phyloP scores from a whole-genome alignment of 1,284 basidiomycete species.

The Vanrija humicola region DNA sequence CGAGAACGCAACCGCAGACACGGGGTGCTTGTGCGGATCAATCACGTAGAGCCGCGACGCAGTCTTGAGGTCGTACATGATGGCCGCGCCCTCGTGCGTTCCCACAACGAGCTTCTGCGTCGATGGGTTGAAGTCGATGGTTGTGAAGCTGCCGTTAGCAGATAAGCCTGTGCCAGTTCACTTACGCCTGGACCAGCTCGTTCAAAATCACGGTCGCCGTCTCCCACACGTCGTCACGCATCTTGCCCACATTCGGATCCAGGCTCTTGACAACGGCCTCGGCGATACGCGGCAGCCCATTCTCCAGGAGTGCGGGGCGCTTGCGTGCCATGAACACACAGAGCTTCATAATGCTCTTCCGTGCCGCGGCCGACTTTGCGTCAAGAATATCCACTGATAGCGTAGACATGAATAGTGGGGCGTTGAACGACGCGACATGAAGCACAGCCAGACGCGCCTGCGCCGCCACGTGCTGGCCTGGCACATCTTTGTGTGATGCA shows the following conservation, averaged over 20 bases:
- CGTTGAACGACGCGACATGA: constrained; percentile 76
- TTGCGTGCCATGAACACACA: constrained; percentile 92
- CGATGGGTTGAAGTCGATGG: constrained; percentile 80
- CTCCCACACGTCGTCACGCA: constrained; percentile 81
- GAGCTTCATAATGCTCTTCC: constrained; percentile 86
- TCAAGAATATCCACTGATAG: constrained; percentile 85
- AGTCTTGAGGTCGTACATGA: constrained; percentile 96
- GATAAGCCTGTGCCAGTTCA: constrained; percentile 8
- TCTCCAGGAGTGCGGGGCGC: constrained; percentile 79
- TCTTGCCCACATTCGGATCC: constrained; percentile 79
- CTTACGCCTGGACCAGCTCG: constrained; percentile 81
- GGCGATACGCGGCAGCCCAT: constrained; percentile 79
- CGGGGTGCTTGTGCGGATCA: constrained; percentile 76
- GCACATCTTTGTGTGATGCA: constrained; percentile 71
- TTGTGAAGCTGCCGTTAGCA: constrained; percentile 66
- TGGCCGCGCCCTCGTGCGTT: constrained; percentile 84
- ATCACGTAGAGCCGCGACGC: constrained; percentile 91
- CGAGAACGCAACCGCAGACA: constrained; percentile 81
- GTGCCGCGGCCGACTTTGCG: constrained; percentile 69
- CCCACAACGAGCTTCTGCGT: constrained; percentile 89
- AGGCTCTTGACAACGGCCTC: constrained; percentile 96
- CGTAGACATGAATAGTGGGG: constrained; percentile 92
- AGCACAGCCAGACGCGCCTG: constrained; percentile 74
- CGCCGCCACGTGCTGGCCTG: constrained; percentile 30
- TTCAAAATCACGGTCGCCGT: constrained; percentile 90